Conservation (phyloP, 2,329 filamentous ascomycete species). For the Cadophora luteo-olivacea region DNA sequence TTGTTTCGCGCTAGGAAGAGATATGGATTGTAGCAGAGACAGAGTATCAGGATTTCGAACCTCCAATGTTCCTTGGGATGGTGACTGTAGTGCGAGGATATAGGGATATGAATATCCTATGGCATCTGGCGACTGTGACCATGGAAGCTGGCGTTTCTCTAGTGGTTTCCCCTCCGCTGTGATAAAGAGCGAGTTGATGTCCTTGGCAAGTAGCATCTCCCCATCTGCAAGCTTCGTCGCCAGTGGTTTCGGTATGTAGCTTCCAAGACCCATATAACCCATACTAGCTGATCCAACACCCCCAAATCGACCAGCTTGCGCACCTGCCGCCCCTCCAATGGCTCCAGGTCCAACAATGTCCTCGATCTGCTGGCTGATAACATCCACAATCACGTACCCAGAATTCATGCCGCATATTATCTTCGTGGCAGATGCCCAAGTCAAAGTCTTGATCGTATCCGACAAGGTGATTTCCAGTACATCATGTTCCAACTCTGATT, state of each 20-base stretch:
- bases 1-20: constrained; percentile 80
- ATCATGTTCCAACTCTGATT: constrained; percentile 82
- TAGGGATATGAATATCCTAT: constrained; percentile 98
- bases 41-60: constrained; percentile 92
- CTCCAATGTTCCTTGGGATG: constrained; percentile 84
- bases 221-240: constrained; percentile 82
- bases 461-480: constrained; percentile 79
- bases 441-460: constrained; percentile 85
- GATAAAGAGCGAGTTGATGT: constrained; percentile 94
- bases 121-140: constrained; percentile 85
- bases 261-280: constrained; percentile 95
- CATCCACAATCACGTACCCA: constrained; percentile 88
- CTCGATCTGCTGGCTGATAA: constrained; percentile 73
- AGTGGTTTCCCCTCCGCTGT: constrained; percentile 81
- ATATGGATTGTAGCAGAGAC: constrained; percentile 85
- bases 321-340: constrained; percentile 66
- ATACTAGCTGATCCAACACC: constrained; percentile 85
- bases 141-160: constrained; percentile 88
- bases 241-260: constrained; percentile 89
- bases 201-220: constrained; percentile 92
- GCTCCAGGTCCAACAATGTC: constrained; percentile 82
- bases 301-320: constrained; percentile 70
- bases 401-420: constrained; percentile 90
- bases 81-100: constrained; percentile 83
- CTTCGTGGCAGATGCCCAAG: constrained; percentile 88